Percentiles rank a stretch among this genome's conserved stretches.
phyloP scores from a whole-genome alignment of 2,329 filamentous ascomycete genomes.

The Cordyceps cateniannulata region DNA sequence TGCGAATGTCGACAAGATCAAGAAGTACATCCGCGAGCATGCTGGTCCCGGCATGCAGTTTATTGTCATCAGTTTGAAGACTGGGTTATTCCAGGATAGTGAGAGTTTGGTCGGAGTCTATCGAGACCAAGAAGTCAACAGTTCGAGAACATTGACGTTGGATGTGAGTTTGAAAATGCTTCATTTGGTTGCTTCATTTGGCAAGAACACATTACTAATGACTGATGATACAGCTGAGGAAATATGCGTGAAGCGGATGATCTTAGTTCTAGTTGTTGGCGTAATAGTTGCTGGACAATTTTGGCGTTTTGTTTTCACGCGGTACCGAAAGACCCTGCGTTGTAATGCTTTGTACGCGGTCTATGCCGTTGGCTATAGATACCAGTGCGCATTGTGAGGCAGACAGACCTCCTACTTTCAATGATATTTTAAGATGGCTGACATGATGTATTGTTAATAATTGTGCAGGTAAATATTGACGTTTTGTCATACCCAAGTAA shows the following conservation, averaged over 20 bases:
- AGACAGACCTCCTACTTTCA: not conserved
- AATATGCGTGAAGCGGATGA: slow-evolving; percentile 24
- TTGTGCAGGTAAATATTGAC: too few relatives aligned
- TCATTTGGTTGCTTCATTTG: not conserved
- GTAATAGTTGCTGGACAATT: not conserved
- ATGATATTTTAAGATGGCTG: too few relatives aligned
- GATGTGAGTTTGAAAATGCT: slow-evolving; percentile 63
- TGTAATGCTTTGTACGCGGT: not conserved
- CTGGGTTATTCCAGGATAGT: slow-evolving; percentile 90
- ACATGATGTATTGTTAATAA: too few relatives aligned
- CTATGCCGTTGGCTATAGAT: not conserved
- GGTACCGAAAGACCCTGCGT: not conserved
- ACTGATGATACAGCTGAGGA: slow-evolving; percentile 23
- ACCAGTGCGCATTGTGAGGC: not conserved
- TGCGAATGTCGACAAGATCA: slow-evolving; percentile 92
- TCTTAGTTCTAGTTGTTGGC: not conserved
- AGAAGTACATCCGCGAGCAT: slow-evolving; percentile 92
- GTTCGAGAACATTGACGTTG: slow-evolving; percentile 81
- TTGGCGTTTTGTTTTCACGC: slow-evolving; percentile 5
- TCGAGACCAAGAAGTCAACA: slow-evolving; percentile 89
- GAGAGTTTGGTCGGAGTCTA: slow-evolving; percentile 95
- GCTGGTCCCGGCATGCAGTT: slow-evolving; percentile 98
- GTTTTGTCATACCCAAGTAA: too few relatives aligned
- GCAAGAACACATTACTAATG: slow-evolving; percentile 16
- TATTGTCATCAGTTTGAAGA: slow-evolving; percentile 95